A percentile compares a stretch with the other conserved stretches of the same genome.
phyloP scores from a whole-genome alignment of 352 stramenopile species.

The Pythium graminicola region DNA sequence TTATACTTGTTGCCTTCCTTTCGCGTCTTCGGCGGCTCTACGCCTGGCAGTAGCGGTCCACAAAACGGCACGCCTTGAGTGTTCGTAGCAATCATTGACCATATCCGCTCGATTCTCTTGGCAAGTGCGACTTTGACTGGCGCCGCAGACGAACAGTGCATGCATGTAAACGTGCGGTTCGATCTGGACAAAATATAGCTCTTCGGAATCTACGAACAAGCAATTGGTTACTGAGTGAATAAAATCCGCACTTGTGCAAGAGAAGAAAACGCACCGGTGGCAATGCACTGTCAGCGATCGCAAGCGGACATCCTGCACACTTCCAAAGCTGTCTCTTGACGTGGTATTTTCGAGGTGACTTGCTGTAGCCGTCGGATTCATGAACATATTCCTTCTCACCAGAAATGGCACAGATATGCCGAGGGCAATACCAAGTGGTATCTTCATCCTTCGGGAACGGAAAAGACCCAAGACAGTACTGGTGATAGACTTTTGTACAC shows the following conservation, averaged over 20 bases:
- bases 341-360: conserved; percentile 44
- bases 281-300: conserved; percentile 47
- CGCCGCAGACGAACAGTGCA: conserved; percentile 51
- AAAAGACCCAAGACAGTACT: conserved; percentile 77
- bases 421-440: conserved; percentile 73
- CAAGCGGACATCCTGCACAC: conserved; percentile 66
- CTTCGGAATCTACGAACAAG: conserved; percentile 36
- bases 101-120: conserved; percentile 75
- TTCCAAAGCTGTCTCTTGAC: conserved; percentile 76
- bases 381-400: conserved; percentile 47
- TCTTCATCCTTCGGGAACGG: conserved; percentile 77
- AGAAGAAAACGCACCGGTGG: conserved; percentile 33
- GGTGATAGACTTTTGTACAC: conserved; percentile 84
- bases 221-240: background rate
- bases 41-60: conserved; percentile 56
- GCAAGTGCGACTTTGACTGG: conserved; percentile 63
- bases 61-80: conserved; percentile 78
- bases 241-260: background rate
- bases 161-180: conserved; percentile 58
- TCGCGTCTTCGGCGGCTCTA: conserved; percentile 28
- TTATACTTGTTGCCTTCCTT: conserved; percentile 29
- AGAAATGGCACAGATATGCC: conserved; percentile 65
- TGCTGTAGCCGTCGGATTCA: conserved; percentile 31
- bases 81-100: conserved; percentile 83
- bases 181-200: conserved; percentile 64